Evolutionary conservation across 139 green algal genomes (phyloP), one percentile per base, ranked within the genome.

Genomic region (Haematococcus lacustris): DNA sequence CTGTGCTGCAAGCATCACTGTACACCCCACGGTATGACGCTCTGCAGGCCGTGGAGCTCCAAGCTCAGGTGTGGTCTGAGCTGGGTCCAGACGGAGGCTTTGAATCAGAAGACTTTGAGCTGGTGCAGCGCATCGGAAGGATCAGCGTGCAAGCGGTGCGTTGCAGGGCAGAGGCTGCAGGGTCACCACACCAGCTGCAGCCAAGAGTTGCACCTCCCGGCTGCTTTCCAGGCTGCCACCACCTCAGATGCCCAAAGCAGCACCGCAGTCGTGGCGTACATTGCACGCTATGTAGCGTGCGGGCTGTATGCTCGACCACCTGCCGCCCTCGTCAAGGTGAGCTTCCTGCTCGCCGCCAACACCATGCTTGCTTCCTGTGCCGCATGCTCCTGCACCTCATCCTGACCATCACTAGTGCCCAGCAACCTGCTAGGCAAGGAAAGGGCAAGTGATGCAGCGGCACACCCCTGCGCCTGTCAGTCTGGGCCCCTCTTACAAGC

Each of bases 231-330:
- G 53, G 17, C 61, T 51, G 40, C 65, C 41, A 68, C 60, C 69
- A 30, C 59, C 43, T 21, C 41, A 32, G 35, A n/a, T n/a, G 34
- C 23, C 21, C 34, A 71, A 61, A 61, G 71, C 5, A 59, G 73
- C 66, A 86, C 83, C 6, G 88, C 88, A 3, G 86, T 92, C 38
- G 88, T 92, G 32, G 88, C 86, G 43, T 92, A 88, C 68, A 80
- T 75, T 0, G 88, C 79, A 0, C 63, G 53, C 38, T 92, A 85
- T 68, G 78, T 79, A 47, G 82, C 76, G 38, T 81, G 88, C 28
- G 72, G 89, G 68, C 81, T 87, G 21, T 90, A 89, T 73, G 71
- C 88, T 57, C 71, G 85, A 13, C 79, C 87, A 17, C 78, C 87
- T 13, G 51, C 75, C 2, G 82, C 80, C 2, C 66, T 91, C 26